A percentile compares a stretch with the other conserved stretches of the same genome.
phyloP scores from a whole-genome alignment of 176 grass and related monocot genomes.

The Pharus latifolius region DNA sequence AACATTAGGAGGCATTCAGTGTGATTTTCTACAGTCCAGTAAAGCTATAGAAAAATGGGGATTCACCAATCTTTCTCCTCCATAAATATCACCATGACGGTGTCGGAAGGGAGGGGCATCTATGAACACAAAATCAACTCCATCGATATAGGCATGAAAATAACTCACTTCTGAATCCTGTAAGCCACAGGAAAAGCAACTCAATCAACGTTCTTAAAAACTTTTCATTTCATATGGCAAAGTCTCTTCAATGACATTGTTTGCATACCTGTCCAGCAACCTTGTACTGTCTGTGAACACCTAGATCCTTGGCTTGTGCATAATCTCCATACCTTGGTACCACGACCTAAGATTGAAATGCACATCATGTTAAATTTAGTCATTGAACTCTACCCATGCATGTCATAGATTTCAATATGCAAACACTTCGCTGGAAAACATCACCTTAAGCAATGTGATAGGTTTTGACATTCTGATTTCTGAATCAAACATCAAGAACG shows the following conservation, averaged over 20 bases:
- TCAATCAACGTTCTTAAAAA: background rate
- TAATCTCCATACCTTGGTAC: conserved; percentile 83
- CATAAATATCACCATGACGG: conserved; percentile 73
- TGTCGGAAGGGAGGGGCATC: conserved; percentile 57
- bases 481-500: conserved; percentile 2
- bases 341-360: conserved; percentile 48
- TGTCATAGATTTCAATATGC: background rate
- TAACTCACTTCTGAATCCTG: conserved; percentile 92
- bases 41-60: background rate
- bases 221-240: background rate
- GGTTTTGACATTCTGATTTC: background rate
- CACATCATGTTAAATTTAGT: background rate
- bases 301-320: conserved; percentile 53
- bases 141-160: conserved; percentile 77
- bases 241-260: background rate
- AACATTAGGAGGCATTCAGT: background rate
- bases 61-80: conserved; percentile 56
- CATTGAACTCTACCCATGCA: background rate
- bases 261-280: conserved; percentile 64
- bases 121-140: conserved; percentile 92
- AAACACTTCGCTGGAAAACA: background rate
- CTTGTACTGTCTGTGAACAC: conserved; percentile 56
- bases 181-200: background rate
- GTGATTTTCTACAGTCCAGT: background rate
- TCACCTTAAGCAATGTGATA: background rate